Conservation (phyloP, 768 basidiomycete genomes). For the Coprinopsis cinerea region DNA sequence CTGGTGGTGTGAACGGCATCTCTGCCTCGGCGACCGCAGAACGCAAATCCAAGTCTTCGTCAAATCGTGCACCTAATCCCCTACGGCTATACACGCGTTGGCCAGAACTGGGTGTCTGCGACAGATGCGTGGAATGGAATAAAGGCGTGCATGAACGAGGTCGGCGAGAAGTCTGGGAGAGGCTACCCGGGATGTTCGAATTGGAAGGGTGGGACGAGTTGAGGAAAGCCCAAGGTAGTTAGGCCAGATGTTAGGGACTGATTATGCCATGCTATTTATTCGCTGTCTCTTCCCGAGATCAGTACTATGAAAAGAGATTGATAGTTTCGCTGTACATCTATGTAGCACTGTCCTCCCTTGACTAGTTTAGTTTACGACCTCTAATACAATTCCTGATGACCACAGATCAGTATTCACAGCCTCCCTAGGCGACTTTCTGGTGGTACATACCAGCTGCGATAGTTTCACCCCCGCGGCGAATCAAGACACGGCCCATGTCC, state of each 20-base stretch:
- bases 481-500: constrained; percentile 90
- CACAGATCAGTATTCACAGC: neutral
- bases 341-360: too few relatives aligned
- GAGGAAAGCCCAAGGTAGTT: constrained; percentile 20
- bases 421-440: neutral
- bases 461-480: constrained; percentile 88
- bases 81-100: constrained; percentile 29
- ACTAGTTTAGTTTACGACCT: constrained; percentile 21
- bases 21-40: neutral
- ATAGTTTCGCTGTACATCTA: too few relatives aligned
- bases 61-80: constrained; percentile 26
- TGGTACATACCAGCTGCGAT: constrained; percentile 72
- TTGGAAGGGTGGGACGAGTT: constrained; percentile 33
- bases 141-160: constrained; percentile 27
- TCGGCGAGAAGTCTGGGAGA: constrained; percentile 33
- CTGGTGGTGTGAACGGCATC: neutral
- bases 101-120: constrained; percentile 30
- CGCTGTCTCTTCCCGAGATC: too few relatives aligned
- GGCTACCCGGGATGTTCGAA: constrained; percentile 33
- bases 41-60: neutral
- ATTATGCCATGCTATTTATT: too few relatives aligned
- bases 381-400: constrained; percentile 38
- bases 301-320: too few relatives aligned
- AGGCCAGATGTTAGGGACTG: too few relatives aligned
- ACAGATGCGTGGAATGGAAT: constrained; percentile 25